Percentiles rank a stretch among this genome's conserved stretches.
Conservation (phyloP, 2,329 filamentous ascomycete species). For the Monilinia vaccinii-corymbosi region DNA sequence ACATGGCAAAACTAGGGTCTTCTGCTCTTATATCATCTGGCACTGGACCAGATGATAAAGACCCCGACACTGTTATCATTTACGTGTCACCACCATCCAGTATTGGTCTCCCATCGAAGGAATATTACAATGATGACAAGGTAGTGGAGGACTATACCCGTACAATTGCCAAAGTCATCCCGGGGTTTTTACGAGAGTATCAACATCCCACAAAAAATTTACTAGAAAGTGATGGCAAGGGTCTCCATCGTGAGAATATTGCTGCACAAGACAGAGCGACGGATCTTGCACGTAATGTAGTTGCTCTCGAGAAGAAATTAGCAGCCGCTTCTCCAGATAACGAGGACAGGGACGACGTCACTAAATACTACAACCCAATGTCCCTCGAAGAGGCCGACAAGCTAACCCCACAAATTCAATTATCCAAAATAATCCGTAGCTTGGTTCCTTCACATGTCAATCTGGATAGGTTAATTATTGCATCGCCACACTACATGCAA, state of each 20-base stretch:
- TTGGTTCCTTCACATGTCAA: constrained; percentile 43
- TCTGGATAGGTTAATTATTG: constrained; percentile 46
- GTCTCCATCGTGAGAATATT: constrained; percentile 10
- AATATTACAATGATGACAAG: constrained; percentile 49
- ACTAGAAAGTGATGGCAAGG: constrained; percentile 3
- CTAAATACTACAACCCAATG: constrained; percentile 59
- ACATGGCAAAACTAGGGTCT: constrained; percentile 39
- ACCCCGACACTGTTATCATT: constrained; percentile 37
- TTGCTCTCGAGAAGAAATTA: constrained; percentile 53
- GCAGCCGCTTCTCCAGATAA: constrained; percentile 49
- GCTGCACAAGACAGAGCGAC: constrained; percentile 11
- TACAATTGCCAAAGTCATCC: constrained; percentile 31
- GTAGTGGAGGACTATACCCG: constrained; percentile 42
- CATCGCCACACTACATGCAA: constrained; percentile 50
- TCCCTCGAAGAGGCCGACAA: constrained; percentile 44
- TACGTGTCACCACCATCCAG: constrained; percentile 35
- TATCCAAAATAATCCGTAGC: constrained; percentile 42
- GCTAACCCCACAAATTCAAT: constrained; percentile 46
- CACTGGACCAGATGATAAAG: constrained; percentile 32
- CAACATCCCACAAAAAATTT: constrained; percentile 13
- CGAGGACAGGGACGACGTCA: constrained; percentile 51
- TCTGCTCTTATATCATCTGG: constrained; percentile 28
- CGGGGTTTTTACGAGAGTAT: constrained; percentile 18
- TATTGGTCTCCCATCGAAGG: constrained; percentile 52
- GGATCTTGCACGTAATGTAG: constrained; percentile 32